phyloP scores from a whole-genome alignment of 345 rosid genomes.

The Bruguiera sexangula region DNA sequence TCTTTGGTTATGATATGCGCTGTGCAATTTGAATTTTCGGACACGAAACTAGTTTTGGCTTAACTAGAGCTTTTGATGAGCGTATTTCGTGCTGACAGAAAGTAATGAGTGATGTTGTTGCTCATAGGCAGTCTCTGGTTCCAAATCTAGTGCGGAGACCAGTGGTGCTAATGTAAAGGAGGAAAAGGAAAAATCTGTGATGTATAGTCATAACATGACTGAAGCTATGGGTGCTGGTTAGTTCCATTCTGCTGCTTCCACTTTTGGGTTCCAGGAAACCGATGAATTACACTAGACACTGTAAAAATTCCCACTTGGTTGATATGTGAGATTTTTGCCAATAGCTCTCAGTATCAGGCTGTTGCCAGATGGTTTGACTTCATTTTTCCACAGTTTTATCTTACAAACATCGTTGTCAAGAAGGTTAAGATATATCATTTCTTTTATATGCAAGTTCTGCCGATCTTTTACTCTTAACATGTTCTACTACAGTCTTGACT shows the following conservation, averaged over 20 bases:
- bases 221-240: constrained; percentile 98
- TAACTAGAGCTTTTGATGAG: neutral
- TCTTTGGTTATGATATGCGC: no score
- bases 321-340: neutral
- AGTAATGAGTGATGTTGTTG: neutral
- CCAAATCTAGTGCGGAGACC: constrained; percentile 53
- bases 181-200: constrained; percentile 62
- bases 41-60: neutral
- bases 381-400: neutral
- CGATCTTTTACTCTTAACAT: constrained; percentile 24
- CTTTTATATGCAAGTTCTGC: neutral
- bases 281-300: neutral
- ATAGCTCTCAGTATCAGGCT: neutral
- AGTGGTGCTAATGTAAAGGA: constrained; percentile 37
- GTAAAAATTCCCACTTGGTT: neutral
- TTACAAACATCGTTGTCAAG: neutral
- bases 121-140: constrained; percentile 60
- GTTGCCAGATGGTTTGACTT: neutral
- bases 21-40: neutral
- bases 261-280: neutral
- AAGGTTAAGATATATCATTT: neutral
- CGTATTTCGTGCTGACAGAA: neutral
- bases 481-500: constrained; percentile 64
- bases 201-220: constrained; percentile 85
- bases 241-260: constrained; percentile 16